Percentiles rank a stretch among this genome's conserved stretches.
These are phyloP conservation scores for Orbilia blumenaviensis DNA, from an alignment of 2,329 filamentous ascomycete genomes.

Conservation along the genomic window DNA sequence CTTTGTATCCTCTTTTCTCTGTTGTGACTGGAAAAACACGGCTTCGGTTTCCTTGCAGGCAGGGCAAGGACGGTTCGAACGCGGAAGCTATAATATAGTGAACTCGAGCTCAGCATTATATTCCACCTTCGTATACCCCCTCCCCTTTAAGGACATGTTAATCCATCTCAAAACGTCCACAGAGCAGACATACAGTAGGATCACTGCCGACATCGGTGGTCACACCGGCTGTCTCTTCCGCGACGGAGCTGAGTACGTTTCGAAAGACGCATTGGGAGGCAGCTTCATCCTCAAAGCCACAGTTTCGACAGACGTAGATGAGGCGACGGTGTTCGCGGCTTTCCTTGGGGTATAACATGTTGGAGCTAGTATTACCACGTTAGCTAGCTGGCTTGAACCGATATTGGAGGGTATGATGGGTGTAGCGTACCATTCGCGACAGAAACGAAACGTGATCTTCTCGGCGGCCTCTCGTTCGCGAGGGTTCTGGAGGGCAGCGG, in stretches of 20 bases:
- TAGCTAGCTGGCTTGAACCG: slow-evolving; percentile 23
- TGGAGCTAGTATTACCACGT: slow-evolving; percentile 70
- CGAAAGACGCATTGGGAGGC: slow-evolving; percentile 92
- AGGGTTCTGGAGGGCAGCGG: slow-evolving; percentile 45
- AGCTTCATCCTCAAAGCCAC: slow-evolving; percentile 87
- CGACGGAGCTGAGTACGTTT: slow-evolving; percentile 88
- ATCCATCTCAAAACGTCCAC: slow-evolving; percentile 12
- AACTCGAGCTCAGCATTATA: too few relatives aligned
- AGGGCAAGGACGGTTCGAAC: slow-evolving; percentile 85
- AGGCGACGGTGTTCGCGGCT: slow-evolving; percentile 83
- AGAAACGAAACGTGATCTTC: slow-evolving; percentile 97
- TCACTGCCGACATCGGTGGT: slow-evolving; percentile 97
- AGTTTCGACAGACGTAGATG: slow-evolving; percentile 95
- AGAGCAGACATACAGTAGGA: slow-evolving; percentile 85
- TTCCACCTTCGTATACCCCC: slow-evolving; percentile 21
- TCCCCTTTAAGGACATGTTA: slow-evolving; percentile 6
- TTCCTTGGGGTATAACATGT: slow-evolving; percentile 97
- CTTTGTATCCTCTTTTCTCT: slow-evolving; percentile 94
- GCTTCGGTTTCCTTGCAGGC: slow-evolving; percentile 86
- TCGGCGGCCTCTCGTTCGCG: slow-evolving; percentile 62
- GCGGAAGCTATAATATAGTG: slow-evolving; percentile 78
- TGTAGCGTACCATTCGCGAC: slow-evolving; percentile 81
- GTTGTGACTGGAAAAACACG: slow-evolving; percentile 98
- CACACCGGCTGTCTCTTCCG: slow-evolving; percentile 94
- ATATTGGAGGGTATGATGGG: neutral